Base-by-base conservation (phyloP, 306 rosid species). In the Begonia masoniana region DNA sequence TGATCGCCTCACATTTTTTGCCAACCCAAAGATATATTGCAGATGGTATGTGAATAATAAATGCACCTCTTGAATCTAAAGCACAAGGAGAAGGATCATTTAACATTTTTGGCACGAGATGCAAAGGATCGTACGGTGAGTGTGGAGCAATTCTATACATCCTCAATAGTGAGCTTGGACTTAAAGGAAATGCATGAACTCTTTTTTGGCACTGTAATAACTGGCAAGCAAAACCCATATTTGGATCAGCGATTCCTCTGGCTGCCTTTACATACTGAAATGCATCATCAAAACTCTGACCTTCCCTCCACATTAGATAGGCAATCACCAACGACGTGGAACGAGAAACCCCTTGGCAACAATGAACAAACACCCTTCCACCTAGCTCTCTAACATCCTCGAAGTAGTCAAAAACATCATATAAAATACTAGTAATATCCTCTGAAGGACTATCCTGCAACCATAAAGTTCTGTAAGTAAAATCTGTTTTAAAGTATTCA, bases 201-300 rank as follows among this genome's bases (percentile, higher is more conserved):
- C 99, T 83, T 72, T 92, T 92, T 63, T 92, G 99, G 59, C 96
- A 92, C 81, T 92, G 99, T 60, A 92, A 69, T 60, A 92, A 72
- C 59, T 92, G 99, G 65, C 99, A 92, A 59, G 99, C 99, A 55
- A 92, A 92, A 41, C 99, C 99, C 99, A 92, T 87, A 68, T 92
- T 92, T 2, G 99, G 99, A 69, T 92, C 99, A 2, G 99, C 99
- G 35, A 92, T 92, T 43, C 99, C 95, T 53, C 96, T 92, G 2
- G 96, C 99, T 0, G 99, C 96, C 77, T 92, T 92, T 69, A 92
- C 99, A 76, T 83, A 83, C 78, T 87, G 99, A 74, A 92, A 87
- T 42, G 99, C 99, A 72, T 92, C 99, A 63, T 92, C 99, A 43
- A 92, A 92, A 72, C 99, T 92, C 82, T 87, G 99, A 9, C 96